phyloP scores from a whole-genome alignment of 139 green algal species.

The Chlorella sp. region DNA sequence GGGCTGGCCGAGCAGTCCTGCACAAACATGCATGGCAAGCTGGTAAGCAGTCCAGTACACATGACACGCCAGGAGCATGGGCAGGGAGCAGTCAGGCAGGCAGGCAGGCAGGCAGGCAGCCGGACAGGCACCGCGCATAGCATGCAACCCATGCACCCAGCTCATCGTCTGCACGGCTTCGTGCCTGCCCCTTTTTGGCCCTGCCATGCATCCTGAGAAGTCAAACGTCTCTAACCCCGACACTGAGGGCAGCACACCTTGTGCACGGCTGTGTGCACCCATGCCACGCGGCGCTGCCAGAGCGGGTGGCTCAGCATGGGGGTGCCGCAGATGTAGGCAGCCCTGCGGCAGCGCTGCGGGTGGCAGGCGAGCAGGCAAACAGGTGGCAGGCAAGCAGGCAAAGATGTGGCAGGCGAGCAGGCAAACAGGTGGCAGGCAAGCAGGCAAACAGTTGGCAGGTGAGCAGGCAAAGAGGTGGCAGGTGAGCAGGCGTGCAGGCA shows the following conservation, averaged over 20 bases:
- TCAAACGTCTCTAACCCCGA: background rate
- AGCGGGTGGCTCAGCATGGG: background rate
- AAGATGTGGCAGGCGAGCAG: too few relatives aligned
- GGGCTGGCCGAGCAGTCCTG: too few relatives aligned
- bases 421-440: background rate
- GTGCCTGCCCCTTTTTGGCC: background rate
- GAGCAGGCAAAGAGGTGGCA: too few relatives aligned
- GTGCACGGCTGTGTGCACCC: background rate
- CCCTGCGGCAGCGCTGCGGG: background rate
- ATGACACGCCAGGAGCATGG: too few relatives aligned
- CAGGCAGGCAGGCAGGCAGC: too few relatives aligned
- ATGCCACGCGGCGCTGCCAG: background rate
- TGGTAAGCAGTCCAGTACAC: too few relatives aligned
- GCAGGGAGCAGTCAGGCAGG: too few relatives aligned
- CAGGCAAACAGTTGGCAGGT: too few relatives aligned
- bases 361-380: background rate
- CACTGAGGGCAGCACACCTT: background rate
- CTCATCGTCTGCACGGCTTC: too few relatives aligned
- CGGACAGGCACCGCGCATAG: too few relatives aligned
- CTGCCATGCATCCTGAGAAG: background rate
- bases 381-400: background rate
- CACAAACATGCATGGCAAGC: too few relatives aligned
- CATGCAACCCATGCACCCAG: too few relatives aligned
- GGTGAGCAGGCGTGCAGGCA: background rate
- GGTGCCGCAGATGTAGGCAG: background rate